A percentile compares a stretch with the other conserved stretches of the same genome.
Evolutionary conservation across 768 basidiomycete genomes (phyloP).

Genomic region (Calvatia gigantea): DNA sequence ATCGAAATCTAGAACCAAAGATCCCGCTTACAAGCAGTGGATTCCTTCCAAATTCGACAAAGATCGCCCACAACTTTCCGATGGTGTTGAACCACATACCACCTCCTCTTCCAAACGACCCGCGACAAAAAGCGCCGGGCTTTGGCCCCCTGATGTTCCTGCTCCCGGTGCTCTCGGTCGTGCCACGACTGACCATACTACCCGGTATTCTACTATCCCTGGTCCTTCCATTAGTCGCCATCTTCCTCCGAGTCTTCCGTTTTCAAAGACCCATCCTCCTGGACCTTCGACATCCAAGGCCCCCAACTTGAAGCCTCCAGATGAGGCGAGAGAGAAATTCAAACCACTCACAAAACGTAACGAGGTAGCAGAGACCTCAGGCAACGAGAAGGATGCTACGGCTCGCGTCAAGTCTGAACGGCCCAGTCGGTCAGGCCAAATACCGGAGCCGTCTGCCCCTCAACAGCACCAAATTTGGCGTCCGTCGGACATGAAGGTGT

Average conservation of each 20-base stretch:
- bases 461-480: conserved; percentile 3
- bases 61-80: conserved; percentile 12
- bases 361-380: neutral
- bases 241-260: neutral
- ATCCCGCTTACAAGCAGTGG: conserved; percentile 36
- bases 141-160: neutral
- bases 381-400: neutral
- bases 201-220: conserved; percentile 1
- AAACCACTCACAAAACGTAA: neutral
- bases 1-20: conserved; percentile 33
- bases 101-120: conserved; percentile 18
- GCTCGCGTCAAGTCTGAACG: neutral
- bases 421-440: conserved; percentile 4
- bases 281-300: neutral
- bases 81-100: conserved; percentile 22
- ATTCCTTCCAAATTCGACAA: conserved; percentile 20
- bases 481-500: neutral
- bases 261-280: neutral
- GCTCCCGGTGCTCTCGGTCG: neutral
- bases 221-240: neutral
- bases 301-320: neutral
- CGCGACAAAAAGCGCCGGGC: neutral
- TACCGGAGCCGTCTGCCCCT: neutral
- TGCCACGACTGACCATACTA: neutral
- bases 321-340: conserved; percentile 1